Evolutionary conservation across 352 stramenopile species (phyloP), one percentile per base, ranked within the genome.

Genomic region (Stephanocyclus meneghinianus): DNA sequence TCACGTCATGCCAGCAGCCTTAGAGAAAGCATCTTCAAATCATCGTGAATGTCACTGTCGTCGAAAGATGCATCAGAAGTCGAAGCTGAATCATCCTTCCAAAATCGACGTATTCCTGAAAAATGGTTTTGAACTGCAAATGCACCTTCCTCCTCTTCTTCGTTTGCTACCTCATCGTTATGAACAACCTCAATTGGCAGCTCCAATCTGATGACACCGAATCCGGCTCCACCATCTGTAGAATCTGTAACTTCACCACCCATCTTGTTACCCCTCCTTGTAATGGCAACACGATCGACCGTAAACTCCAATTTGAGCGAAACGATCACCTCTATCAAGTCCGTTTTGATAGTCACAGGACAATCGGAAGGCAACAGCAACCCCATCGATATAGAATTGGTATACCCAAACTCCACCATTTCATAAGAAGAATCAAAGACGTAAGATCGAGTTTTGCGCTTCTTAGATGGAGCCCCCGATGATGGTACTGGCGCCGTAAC

Each of bases 341-440:
- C 85, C 0, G 88, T 91, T 32, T 83, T 73, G 6, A 93, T 51
- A 48, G 83, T 88, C 7, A 83, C 82, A 10, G 85, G 85, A 50
- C 85, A 85, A 82, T 89, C 74, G 35, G 82, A 74, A 11, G 80
- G 82, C n/a, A 92, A 59, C 7, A 89, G 47, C 10, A 93, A 59
- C 18, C 65, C 80, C 74, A 90, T 82, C n/a, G 75, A 85, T 60
- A 92, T 71, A 4, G 64, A 63, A 66, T 93, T 72, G 0, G 85
- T 91, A 42, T 79, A 82, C 35, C 86, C 86, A 56, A 79, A 84
- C 60, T 93, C 85, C 16, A 92, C 76, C 26, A 65, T 61, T 74
- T 90, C 83, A 70, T 90, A 87, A 26, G 70, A 77, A 16, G 87
- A 89, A 85, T 91, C 85, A 66, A 92, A 92, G 3, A 91, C 65